Evolutionary conservation across 192 early-diverging fungal species (phyloP), one percentile per base, ranked within the genome.

Genomic region (Podila horticola): DNA sequence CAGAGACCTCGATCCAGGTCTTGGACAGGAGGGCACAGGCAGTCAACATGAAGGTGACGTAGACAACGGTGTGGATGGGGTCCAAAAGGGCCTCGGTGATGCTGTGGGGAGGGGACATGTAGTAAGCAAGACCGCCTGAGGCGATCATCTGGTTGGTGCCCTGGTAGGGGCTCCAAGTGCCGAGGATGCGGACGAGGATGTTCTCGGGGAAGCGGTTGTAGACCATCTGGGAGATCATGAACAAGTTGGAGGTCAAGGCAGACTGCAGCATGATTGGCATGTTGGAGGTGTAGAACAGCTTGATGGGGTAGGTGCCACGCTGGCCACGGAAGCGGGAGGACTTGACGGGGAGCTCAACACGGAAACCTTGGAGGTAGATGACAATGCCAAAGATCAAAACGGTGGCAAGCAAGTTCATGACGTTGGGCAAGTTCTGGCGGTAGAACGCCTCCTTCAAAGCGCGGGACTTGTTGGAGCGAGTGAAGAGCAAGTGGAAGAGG

Each of bases 211-310:
- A 99, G 64, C 97, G 89, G 87, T 94, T 97, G 93, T 95, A 98
- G 70, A 99, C 89, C 84, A 98, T 90, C 91, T 99, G 98, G 29
- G 97, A 98, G 84, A 99, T 95, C 89, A 99, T 95, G 85, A 97
- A 99, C 66, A 98, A 88, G 75, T 99, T 95, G 66, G 96, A 97
- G 48, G 95, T 93, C 69, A 99, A 87, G 50, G 98, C 96, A 34
- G 97, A 98, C 87, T 98, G 97, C 64, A 99, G 91, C 98, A 99
- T 99, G 82, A 99, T 98, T 61, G 98, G 93, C 98, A 99, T 99
- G 90, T 99, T 99, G 75, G 97, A 98, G 41, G 98, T 99, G 91
- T 99, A 99, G 87, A 99, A 99, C 55, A 99, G 88, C 91, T 99
- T 99, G 92, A 99, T 91, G 63, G 98, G 98, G 89, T 97, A 99